A percentile compares a stretch with the other conserved stretches of the same genome.
Evolutionary conservation across 2,329 filamentous ascomycete genomes (phyloP).

Genomic region (Beauveria rudraprayagi): DNA sequence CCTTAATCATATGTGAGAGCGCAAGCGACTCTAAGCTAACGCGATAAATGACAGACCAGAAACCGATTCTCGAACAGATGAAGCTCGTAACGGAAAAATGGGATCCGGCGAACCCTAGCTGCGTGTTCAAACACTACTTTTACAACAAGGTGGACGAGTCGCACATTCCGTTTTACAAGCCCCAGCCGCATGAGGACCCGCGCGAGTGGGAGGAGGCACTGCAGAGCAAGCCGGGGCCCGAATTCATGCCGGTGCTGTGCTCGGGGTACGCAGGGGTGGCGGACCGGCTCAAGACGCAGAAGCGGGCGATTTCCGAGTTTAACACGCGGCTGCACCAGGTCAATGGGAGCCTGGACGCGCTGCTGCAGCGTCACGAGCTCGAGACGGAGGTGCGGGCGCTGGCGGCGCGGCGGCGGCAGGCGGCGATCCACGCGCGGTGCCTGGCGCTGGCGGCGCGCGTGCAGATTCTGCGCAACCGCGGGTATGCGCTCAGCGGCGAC

Average conservation of each 20-base stretch:
- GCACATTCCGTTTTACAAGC: conserved; percentile 68
- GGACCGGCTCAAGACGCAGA: conserved; percentile 64
- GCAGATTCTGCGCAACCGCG: conserved; percentile 71
- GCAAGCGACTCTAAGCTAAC: background rate
- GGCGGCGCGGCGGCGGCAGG: conserved; percentile 64
- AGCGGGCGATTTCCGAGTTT: conserved; percentile 59
- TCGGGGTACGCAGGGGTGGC: conserved; percentile 66
- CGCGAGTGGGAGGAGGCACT: conserved; percentile 79
- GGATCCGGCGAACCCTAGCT: conserved; percentile 59
- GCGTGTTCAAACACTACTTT: conserved; percentile 75
- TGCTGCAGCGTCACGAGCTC: conserved; percentile 70
- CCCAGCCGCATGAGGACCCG: conserved; percentile 61
- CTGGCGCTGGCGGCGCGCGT: conserved; percentile 70
- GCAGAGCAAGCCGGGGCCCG: conserved; percentile 66
- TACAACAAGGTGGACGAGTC: conserved; percentile 77
- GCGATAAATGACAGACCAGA: conserved; percentile 42
- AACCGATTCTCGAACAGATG: conserved; percentile 68
- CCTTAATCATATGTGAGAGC: background rate
- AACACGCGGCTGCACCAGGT: conserved; percentile 70
- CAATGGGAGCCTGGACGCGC: conserved; percentile 63
- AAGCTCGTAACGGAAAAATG: conserved; percentile 63
- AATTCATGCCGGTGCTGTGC: conserved; percentile 69
- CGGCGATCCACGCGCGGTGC: conserved; percentile 63
- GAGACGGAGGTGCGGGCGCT: conserved; percentile 66
- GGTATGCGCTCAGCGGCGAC: conserved; percentile 70